phyloP scores from a whole-genome alignment of 2,329 filamentous ascomycete species.

The Albophoma yamanashiensis region DNA sequence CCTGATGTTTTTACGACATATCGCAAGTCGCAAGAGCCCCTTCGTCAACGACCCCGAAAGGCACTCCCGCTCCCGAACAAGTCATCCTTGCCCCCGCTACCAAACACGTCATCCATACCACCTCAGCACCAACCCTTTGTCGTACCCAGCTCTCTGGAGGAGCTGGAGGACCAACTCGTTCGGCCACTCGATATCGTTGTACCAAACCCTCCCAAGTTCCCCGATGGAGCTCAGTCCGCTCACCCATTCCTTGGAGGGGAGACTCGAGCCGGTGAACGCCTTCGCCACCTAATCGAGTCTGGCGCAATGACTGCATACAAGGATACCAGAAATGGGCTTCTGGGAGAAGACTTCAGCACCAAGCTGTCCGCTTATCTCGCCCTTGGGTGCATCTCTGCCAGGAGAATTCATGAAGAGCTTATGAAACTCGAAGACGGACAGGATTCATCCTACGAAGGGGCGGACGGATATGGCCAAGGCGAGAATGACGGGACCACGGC shows the following conservation, averaged over 20 bases:
- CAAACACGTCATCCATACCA: conserved; percentile 38
- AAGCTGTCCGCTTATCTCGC: conserved; percentile 67
- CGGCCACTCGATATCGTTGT: conserved; percentile 46
- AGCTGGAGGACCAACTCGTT: conserved; percentile 41
- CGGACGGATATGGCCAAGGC: conserved; percentile 52
- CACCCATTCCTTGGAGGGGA: conserved; percentile 64
- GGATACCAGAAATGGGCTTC: conserved; percentile 57
- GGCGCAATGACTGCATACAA: conserved; percentile 56
- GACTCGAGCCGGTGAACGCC: conserved; percentile 42
- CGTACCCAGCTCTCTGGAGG: conserved; percentile 45
- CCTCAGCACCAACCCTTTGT: conserved; percentile 50
- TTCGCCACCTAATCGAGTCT: conserved; percentile 48
- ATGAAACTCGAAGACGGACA: conserved; percentile 58
- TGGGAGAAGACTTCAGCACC: conserved; percentile 62
- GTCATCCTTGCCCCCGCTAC: conserved; percentile 44
- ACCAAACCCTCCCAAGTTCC: conserved; percentile 38
- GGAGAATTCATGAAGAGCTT: conserved; percentile 61
- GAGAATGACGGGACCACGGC: conserved; percentile 62
- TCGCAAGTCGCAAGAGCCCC: conserved; percentile 61
- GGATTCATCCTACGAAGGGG: conserved; percentile 24
- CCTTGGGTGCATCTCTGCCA: conserved; percentile 60
- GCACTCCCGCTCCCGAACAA: conserved; percentile 41
- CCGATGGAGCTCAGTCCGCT: conserved; percentile 42
- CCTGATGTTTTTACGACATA: conserved; percentile 70
- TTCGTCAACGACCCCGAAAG: conserved; percentile 52